These are phyloP conservation scores for Guadua angustifolia DNA, from an alignment of 176 grass and related monocot genomes.

Conservation along the genomic window DNA sequence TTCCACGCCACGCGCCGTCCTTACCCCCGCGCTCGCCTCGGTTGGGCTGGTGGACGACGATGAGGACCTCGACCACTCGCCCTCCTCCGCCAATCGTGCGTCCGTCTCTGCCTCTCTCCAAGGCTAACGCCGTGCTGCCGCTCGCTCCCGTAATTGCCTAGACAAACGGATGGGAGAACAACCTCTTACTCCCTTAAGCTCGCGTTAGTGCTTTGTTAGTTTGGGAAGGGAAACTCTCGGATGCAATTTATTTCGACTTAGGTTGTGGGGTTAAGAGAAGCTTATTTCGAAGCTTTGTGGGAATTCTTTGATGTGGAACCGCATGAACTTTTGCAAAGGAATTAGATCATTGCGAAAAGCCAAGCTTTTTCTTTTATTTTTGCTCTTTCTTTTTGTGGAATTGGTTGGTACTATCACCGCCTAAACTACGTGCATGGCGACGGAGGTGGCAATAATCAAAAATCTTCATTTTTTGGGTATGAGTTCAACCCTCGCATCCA, in stretches of 20 bases:
- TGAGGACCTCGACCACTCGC: conserved; percentile 58
- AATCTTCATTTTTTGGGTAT: neutral
- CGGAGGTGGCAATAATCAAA: conserved; percentile 19
- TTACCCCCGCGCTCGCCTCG: too few relatives aligned
- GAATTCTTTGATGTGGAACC: neutral
- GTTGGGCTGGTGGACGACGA: conserved; percentile 57
- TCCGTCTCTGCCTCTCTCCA: conserved; percentile 71
- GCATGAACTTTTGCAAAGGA: neutral
- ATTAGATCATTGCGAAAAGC: conserved; percentile 17
- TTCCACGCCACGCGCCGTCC: too few relatives aligned
- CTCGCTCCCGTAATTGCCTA: conserved; percentile 64
- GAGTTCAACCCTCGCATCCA: neutral
- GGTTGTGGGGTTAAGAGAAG: conserved; percentile 16
- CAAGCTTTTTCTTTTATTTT: too few relatives aligned
- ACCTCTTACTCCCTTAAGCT: neutral
- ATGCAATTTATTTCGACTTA: neutral
- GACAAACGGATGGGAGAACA: neutral
- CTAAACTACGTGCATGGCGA: neutral
- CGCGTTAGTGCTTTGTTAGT: neutral
- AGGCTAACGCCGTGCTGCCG: conserved; percentile 76
- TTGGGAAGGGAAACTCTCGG: neutral
- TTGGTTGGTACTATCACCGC: conserved; percentile 4
- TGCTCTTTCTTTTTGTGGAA: neutral
- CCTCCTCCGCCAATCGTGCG: conserved; percentile 54
- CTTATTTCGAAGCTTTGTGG: neutral